Base-by-base conservation (phyloP, 352 stramenopile genomes). In the Globisporangium paroecandrum region DNA sequence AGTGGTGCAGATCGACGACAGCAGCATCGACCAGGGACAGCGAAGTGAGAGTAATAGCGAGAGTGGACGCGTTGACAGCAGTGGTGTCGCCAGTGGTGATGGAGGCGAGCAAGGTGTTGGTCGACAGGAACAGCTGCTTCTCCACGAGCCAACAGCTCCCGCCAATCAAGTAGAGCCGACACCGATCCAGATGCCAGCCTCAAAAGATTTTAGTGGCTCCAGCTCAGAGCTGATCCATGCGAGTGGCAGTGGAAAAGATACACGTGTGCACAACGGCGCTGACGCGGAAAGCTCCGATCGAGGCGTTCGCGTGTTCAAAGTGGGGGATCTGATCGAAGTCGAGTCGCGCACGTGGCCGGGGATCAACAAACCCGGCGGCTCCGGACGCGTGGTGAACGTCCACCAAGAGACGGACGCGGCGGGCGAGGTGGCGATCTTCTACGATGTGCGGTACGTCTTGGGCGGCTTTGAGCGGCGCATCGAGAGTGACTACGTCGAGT, bases 281-380 rank as follows among this genome's bases (percentile, higher is more conserved):
- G 54, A 24, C 57, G n/a, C 22, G 13, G 51, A 67, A 55, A 20
- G 32, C 53, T 34, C 66, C 4, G 65, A 15, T 1, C 46, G 29
- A 58, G 13, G 29, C 1, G 18, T 32, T 58, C 27, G 64, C 70
- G 53, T 73, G 24, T 67, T 89, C 20, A 61, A 79, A 13, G 73
- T 82, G 8, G 80, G 83, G 12, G 78, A 75, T 22, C 22, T 87
- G 0, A 79, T 91, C 36, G 73, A 87, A 34, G 85, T 93, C 56
- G 80, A 89, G 10, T 78, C 81, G 53, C 84, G 89, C 0, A 96
- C 89, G 29, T 95, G 89, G 89, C 89, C 89, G 5, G 87, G 89
- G 0, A 96, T 96, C 66, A 96, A 96, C 66, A 96, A 96, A 58
- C 78, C 77, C 15, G 89, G 89, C 59, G 89, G 89, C 18, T 74